Conservation (phyloP, 2,329 filamentous ascomycete species). For the Alternaria burnsii region DNA sequence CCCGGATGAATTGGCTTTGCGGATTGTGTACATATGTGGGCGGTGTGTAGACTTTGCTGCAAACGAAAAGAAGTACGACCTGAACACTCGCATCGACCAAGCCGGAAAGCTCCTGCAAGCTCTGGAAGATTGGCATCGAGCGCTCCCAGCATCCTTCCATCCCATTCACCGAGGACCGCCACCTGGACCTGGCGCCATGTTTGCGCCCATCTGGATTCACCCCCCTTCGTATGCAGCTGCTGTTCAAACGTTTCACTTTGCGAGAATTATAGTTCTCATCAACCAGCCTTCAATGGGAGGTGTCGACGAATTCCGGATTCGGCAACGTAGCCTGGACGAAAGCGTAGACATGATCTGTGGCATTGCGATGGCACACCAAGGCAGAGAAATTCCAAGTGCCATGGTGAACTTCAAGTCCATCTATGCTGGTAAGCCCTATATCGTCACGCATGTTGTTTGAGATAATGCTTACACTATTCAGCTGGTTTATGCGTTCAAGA, state of each 20-base stretch:
- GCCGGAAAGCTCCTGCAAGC: slow-evolving; percentile 58
- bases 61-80: slow-evolving; percentile 57
- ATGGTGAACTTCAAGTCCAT: slow-evolving; percentile 41
- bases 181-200: slow-evolving; percentile 22
- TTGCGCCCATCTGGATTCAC: slow-evolving; percentile 42
- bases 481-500: slow-evolving; percentile 45
- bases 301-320: slow-evolving; percentile 57
- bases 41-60: slow-evolving; percentile 68
- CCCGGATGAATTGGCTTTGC: slow-evolving; percentile 63
- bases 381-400: slow-evolving; percentile 36
- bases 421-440: slow-evolving; percentile 37
- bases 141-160: slow-evolving; percentile 56
- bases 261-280: slow-evolving; percentile 62
- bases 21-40: slow-evolving; percentile 64
- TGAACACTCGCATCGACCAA: slow-evolving; percentile 57
- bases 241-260: slow-evolving; percentile 63
- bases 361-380: slow-evolving; percentile 56
- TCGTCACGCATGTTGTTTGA: no score
- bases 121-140: slow-evolving; percentile 60
- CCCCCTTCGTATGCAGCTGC: slow-evolving; percentile 53
- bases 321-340: slow-evolving; percentile 57
- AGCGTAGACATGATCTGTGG: slow-evolving; percentile 61
- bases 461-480: slow-evolving; percentile 17
- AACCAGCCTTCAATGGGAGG: slow-evolving; percentile 62
- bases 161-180: slow-evolving; percentile 49